Evolutionary conservation across 1,139 yeast species (phyloP), one percentile per base, ranked within the genome.

Genomic region (Zygoascus meyerae): DNA sequence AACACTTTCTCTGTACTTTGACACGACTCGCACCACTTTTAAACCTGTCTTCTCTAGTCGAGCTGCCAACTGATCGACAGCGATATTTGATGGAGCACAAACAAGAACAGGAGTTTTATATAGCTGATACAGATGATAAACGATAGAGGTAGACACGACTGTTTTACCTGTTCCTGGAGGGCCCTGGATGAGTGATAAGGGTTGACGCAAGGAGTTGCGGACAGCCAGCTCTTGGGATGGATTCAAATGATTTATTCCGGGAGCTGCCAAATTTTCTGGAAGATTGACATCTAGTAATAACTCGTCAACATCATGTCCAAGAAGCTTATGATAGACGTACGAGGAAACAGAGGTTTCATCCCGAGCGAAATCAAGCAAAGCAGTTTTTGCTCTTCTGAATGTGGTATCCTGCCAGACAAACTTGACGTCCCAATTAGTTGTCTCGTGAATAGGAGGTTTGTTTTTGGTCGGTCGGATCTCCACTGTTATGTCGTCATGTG

Each of bases 121-220:
- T 52, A 81, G 61, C 49, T 77, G 77, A 2, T 80, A 73, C 51
- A 89, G 68, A 59, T 87, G 95, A 59, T 85, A 84, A 26, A 89
- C 78, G 53, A 90, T 86, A 0, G 95, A 83, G 2, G 96, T 94
- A 0, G 96, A 86, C 0, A 95, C 89, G 11, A 87, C 95, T 0
- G 97, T 90, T 63, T 90, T 90, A 62, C 97, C 97, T 0, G 97
- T 90, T 52, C 95, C 95, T 1, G 97, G 97, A n/a, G 97, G 97
- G 15, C 97, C 97, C 65, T 90, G 97, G 55, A 90, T 89, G 58
- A 90, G 73, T 6, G 95, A 79, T 39, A 90, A 71, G 1, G 96
- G 96, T 56, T 81, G 73, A 58, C 76, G 77, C 51, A 90, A 67
- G 1, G 84, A 96, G 5, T 78, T 68, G 48, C 75, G 72, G 21